Conservation (phyloP, 2,329 filamentous ascomycete genomes). For the Verticillium zaregamsianum region DNA sequence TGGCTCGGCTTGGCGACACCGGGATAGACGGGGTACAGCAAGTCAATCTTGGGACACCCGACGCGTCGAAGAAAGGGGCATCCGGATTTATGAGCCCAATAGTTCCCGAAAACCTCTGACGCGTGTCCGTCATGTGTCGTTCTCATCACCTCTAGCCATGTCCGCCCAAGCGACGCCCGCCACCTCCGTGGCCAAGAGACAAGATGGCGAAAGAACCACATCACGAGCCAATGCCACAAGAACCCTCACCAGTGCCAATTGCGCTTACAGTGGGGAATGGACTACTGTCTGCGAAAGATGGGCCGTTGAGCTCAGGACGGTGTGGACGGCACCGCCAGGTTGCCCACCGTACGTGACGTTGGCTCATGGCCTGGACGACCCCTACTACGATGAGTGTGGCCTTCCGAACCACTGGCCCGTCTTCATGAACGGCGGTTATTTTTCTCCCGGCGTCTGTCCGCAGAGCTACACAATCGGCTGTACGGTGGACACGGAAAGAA, state of each 20-base stretch:
- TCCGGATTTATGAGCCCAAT: background rate
- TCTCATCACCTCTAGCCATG: background rate
- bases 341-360: background rate
- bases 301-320: background rate
- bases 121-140: background rate
- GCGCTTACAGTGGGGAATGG: background rate
- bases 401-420: background rate
- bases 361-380: background rate
- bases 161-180: background rate
- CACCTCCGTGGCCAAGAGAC: background rate
- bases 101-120: background rate
- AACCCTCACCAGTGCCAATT: background rate
- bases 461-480: background rate
- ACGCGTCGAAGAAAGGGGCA: no score
- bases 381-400: background rate
- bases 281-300: background rate
- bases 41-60: background rate
- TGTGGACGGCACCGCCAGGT: background rate
- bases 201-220: background rate
- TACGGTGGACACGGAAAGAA: background rate
- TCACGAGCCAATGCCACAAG: background rate
- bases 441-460: conserved; percentile 1
- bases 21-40: background rate
- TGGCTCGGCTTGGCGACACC: background rate
- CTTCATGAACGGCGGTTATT: conserved; percentile 1